A percentile compares a stretch with the other conserved stretches of the same genome.
These are phyloP conservation scores for Talaromyces stipitatus DNA, from an alignment of 495 filamentous ascomycete genomes.

Conservation along the genomic window DNA sequence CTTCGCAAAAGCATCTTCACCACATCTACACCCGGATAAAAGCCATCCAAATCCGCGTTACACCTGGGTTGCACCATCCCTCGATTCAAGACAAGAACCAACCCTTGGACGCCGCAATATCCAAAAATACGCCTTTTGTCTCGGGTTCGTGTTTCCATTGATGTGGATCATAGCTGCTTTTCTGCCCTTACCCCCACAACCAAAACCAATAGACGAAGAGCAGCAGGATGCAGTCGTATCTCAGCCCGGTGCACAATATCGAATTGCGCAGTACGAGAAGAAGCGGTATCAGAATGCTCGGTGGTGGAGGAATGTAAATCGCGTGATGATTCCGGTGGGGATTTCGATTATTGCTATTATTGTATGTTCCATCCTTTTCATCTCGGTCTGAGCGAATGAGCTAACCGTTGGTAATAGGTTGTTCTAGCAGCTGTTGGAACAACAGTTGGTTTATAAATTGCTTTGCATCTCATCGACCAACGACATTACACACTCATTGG, in stretches of 20 bases:
- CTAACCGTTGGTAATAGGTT: conserved; percentile 29
- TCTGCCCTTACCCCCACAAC: conserved; percentile 62
- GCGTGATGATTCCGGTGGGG: conserved; percentile 75
- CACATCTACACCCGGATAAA: conserved; percentile 62
- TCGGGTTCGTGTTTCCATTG: conserved; percentile 82
- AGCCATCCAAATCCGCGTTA: conserved; percentile 42
- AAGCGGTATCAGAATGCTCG: conserved; percentile 68
- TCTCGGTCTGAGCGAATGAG: background rate
- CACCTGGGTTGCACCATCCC: conserved; percentile 61
- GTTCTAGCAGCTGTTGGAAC: conserved; percentile 53
- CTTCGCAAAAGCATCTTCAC: conserved; percentile 55
- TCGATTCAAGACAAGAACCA: conserved; percentile 52
- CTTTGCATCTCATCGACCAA: no score
- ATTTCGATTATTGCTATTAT: conserved; percentile 69
- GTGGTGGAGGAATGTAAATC: conserved; percentile 92
- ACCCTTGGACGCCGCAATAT: conserved; percentile 62
- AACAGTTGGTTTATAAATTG: conserved; percentile 31
- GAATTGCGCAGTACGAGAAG: conserved; percentile 44
- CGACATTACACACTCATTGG: background rate
- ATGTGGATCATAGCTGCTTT: conserved; percentile 84
- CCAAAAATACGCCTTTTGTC: conserved; percentile 79
- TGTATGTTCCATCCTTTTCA: conserved; percentile 38
- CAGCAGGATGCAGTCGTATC: conserved; percentile 7
- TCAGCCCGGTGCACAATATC: conserved; percentile 31
- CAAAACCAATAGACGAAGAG: conserved; percentile 27